phyloP scores from a whole-genome alignment of 108 stramenopile species.

The Epithemia pelagica region DNA sequence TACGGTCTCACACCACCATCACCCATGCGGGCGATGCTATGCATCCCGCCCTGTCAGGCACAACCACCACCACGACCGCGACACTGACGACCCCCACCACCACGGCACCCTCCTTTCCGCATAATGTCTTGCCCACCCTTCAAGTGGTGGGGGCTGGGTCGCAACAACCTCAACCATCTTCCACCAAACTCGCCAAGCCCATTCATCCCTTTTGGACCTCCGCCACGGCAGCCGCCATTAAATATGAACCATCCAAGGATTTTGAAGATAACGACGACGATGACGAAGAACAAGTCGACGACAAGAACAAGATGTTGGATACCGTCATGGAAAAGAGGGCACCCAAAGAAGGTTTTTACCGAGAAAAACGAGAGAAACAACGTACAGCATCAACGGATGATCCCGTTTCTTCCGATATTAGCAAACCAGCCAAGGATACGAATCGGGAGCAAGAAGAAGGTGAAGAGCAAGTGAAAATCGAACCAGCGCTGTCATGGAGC shows the following conservation, averaged over 20 bases:
- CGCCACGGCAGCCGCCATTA: constrained; percentile 26
- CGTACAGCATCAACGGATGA: too few species aligned
- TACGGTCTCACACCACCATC: background rate
- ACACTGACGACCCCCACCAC: background rate
- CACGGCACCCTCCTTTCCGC: background rate
- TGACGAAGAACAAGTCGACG: too few species aligned
- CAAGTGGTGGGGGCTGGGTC: background rate
- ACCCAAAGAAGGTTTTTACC: too few species aligned
- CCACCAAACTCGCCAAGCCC: constrained; percentile 29
- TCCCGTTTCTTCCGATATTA: too few species aligned
- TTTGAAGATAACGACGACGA: constrained; percentile 13
- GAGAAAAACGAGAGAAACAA: too few species aligned
- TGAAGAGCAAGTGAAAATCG: too few species aligned
- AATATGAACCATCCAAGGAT: background rate
- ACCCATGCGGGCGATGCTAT: background rate
- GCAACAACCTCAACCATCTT: background rate
- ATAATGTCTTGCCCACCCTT: background rate
- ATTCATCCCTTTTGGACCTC: constrained; percentile 77
- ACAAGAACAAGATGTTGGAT: background rate
- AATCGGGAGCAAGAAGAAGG: too few species aligned
- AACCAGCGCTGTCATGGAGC: too few species aligned
- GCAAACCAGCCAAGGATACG: too few species aligned
- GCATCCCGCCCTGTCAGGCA: too few species aligned
- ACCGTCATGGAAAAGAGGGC: background rate
- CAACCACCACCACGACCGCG: background rate